Evolutionary conservation across 2,329 filamentous ascomycete genomes (phyloP), one percentile per base, ranked within the genome.

Genomic region (Colletotrichum tropicale): DNA sequence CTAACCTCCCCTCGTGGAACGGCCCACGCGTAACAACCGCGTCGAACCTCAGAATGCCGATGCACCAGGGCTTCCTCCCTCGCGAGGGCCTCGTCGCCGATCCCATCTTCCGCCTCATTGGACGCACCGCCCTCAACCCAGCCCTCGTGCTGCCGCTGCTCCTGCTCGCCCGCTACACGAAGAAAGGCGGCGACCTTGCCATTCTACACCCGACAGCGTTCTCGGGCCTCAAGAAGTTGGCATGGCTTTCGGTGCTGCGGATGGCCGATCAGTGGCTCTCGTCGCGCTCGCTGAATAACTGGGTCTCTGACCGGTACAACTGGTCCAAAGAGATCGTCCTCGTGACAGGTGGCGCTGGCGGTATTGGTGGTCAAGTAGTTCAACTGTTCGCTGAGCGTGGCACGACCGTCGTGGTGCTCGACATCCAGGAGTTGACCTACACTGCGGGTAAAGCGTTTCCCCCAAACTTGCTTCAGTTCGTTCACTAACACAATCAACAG

Each of bases 341-440:
- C 58, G 88, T 96, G 24, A 96, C 94, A 0, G 94, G 95, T 9
- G 94, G 94, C 9, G 92, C 93, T 56, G 91, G 91, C 71, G 94
- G 94, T 0, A 95, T 96, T 80, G 94, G 94, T 16, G 91, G 89
- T 24, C 85, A 89, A 48, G 88, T 95, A 5, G 93, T 94, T 16
- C 87, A 89, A 77, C 82, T 93, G 69, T 86, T 97, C n/a, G 92
- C 91, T 1, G 90, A 92, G 81, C 86, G 85, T 76, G 91, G 90
- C 2, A 87, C 94, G 78, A 94, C 91, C 78, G 93, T 96, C 38
- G 93, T 93, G 0, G 92, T 96, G 3, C 82, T 96, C 43, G 94
- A 96, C 84, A 88, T 95, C 38, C 91, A 93, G 79, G 48, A 70
- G 5, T 84, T 93, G 83, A 89, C 88, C 24, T 93, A 89, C 79